Base-by-base conservation (phyloP, 768 basidiomycete genomes). In the Macrocybe gigantea region DNA sequence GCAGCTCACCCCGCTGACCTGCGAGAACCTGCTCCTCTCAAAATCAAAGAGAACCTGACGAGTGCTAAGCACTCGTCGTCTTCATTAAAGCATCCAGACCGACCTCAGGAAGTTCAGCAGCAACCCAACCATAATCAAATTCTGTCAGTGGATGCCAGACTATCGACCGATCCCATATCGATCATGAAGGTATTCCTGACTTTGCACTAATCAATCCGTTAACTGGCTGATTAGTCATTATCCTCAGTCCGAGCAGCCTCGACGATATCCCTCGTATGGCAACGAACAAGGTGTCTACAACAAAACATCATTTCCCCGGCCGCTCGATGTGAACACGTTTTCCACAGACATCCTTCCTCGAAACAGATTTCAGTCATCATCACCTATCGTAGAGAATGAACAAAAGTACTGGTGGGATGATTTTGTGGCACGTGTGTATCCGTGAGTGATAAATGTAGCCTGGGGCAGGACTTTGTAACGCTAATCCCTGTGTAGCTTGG, bases 351-450 rank as follows among this genome's bases (percentile, higher is more conserved):
- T 49, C 8, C 49, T 55, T 14, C 60, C 66, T 52, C 60, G 57
- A 35, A 68, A 22, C 22, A 22, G 4, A 22, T 22, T 22, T 22
- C 22, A 71, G 48, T 66, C 65, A 44, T 61, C 64, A 9, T 65
- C 68, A 1, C 65, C 65, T 35, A 56, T 56, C 6, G 56, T 62
- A 34, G 67, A 68, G 50, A 53, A 61, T 29, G 64, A 67, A 33
- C 72, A 68, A 52, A 63, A 61, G 41, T 14, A 56, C 5, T 76
- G 74, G 72, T 78, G 77, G 77, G 63, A 66, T 30, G 59, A 53
- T 33, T 72, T 77, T 44, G 52, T 71, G 38, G 53, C 57, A 22
- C 22, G 4, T 38, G 54, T 58, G 6, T 70, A 71, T 49, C 53
- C 64, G 76, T 73, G 41, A 57, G 70, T 62, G 6, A 5, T n/a